Conservation (phyloP, 2,329 filamentous ascomycete genomes). For the Penicillium sp. region DNA sequence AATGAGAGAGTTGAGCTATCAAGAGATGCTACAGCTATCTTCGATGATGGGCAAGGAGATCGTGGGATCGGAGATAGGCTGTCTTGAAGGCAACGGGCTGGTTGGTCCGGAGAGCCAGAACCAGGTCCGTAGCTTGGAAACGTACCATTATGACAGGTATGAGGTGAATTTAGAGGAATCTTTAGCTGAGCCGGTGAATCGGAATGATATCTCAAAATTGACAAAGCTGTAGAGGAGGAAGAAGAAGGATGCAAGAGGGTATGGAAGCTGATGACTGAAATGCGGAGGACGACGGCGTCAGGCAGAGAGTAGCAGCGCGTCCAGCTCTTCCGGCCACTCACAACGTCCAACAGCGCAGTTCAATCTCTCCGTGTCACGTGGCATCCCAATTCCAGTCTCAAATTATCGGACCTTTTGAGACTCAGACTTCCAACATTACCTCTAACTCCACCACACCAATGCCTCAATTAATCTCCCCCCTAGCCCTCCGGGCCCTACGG, state of each 20-base stretch:
- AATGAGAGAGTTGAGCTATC: neutral
- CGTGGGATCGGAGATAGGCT: conserved; percentile 14
- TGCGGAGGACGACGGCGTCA: conserved; percentile 28
- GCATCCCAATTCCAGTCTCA: conserved; percentile 19
- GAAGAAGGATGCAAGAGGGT: conserved; percentile 12
- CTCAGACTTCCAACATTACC: neutral
- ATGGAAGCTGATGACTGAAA: conserved; percentile 19
- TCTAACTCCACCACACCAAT: conserved; percentile 28
- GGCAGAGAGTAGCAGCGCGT: conserved; percentile 36
- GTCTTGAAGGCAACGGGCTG: neutral
- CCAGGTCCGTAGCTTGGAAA: conserved; percentile 28
- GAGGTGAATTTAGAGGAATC: neutral
- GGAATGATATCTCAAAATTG: neutral
- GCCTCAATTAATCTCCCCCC: conserved; percentile 40
- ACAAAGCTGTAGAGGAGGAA: neutral
- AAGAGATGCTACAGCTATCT: neutral
- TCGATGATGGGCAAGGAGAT: neutral
- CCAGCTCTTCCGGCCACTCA: conserved; percentile 40
- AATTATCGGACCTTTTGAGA: conserved; percentile 11
- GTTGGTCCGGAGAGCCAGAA: conserved; percentile 14
- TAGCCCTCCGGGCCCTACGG: conserved; percentile 42
- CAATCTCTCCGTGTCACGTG: conserved; percentile 27
- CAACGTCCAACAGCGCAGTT: conserved; percentile 34
- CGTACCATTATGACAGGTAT: conserved; percentile 37
- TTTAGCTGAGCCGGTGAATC: neutral